Percentiles rank a stretch among this genome's conserved stretches.
phyloP scores from a whole-genome alignment of 805 yeast species.

The Torulaspora gathmanii region DNA sequence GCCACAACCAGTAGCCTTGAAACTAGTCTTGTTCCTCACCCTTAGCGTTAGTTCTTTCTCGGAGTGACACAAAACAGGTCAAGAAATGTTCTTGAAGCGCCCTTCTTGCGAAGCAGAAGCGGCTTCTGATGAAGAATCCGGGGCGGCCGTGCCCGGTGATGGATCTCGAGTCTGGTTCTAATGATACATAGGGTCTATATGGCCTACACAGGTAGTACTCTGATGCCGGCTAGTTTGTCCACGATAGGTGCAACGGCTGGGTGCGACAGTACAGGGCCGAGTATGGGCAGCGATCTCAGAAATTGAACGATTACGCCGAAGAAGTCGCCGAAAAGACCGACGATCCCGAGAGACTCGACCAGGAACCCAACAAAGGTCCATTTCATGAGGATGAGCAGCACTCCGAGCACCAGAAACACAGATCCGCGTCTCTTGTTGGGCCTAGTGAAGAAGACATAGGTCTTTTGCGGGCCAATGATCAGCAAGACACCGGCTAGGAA shows the following conservation, averaged over 20 bases:
- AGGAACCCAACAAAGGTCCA: conserved; percentile 81
- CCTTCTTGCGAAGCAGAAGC: no score
- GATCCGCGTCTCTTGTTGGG: conserved; percentile 86
- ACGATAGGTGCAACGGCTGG: conserved; percentile 76
- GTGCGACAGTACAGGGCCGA: conserved; percentile 78
- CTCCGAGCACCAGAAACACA: conserved; percentile 70
- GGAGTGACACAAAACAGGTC: neutral
- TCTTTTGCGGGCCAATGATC: conserved; percentile 83
- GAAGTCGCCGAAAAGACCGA: conserved; percentile 89
- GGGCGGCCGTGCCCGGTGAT: neutral
- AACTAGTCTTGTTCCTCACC: no score
- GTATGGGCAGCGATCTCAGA: conserved; percentile 77
- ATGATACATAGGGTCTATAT: conserved; percentile 24
- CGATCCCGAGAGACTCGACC: conserved; percentile 81
- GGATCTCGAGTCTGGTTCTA: neutral
- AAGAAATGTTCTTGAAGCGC: neutral
- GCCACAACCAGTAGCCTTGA: no score
- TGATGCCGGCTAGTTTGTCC: conserved; percentile 61
- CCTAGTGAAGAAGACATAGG: conserved; percentile 76
- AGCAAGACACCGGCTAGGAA: conserved; percentile 77
- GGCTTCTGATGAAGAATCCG: no score
- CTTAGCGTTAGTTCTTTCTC: no score
- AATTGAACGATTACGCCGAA: conserved; percentile 85
- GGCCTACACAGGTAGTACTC: conserved; percentile 57
- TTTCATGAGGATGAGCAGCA: conserved; percentile 65